Evolutionary conservation across 2,329 filamentous ascomycete genomes (phyloP), one percentile per base, ranked within the genome.

Genomic region (Aspergillus phoenicis): DNA sequence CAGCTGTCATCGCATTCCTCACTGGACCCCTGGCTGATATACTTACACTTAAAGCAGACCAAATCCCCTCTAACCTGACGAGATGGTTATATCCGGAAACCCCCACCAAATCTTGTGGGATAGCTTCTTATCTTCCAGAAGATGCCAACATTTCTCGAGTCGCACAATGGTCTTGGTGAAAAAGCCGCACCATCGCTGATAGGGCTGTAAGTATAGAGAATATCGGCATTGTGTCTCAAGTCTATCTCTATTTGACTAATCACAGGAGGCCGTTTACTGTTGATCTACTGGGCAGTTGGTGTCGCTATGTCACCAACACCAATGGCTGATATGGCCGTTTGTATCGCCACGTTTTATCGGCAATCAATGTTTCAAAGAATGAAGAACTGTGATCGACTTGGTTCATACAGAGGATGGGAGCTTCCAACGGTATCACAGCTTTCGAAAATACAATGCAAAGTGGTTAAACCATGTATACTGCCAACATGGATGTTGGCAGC

Each of bases 271-370:
- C 28, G 28, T 56, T 47, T 56, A 28, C 24, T 56, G 53, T 26
- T 47, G 53, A 56, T 56, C 33, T 56, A 41, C 53, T 36, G 26
- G 43, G 8, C 22, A 26, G 26, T 53, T 41, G 41, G 26, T 13
- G 17, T 11, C n/a, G n/a, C 15, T 17, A 41, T 47, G 39, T 56
- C 41, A 56, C 41, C 53, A 56, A 45, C 53, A 24, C 43, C 53
- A 22, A 30, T 26, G 20, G 41, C 17, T 41, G 24, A 47, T 56
- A 36, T 56, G 47, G 17, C 28, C 53, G 39, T 56, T 56, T 22
- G 10, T 36, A 15, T 28, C n/a, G 41, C 53, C 41, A 56, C 53
- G 53, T 47, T 47, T 30, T 20, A 33, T 49, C 15, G 24, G 8
- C 26, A 36, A 11, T 36, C 33, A 13, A 36, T 5, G 10, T 45